These are phyloP conservation scores for Leptodermis oblonga DNA, from an alignment of 257 asterid genomes.

Conservation along the genomic window DNA sequence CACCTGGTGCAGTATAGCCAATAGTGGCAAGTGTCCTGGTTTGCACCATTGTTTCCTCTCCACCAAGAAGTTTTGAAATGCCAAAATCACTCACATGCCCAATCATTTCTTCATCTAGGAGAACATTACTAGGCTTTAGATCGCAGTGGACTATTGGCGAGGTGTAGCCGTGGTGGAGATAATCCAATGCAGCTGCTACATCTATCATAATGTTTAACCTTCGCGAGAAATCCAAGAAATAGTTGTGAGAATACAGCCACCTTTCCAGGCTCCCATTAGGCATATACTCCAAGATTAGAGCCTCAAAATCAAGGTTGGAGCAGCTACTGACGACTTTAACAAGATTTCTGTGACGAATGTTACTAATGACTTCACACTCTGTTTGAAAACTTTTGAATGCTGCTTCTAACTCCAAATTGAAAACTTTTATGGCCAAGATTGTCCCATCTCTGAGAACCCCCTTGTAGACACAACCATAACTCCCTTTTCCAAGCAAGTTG, in stretches of 20 bases:
- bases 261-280: conserved; percentile 4
- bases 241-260: conserved; percentile 11
- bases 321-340: conserved; percentile 9
- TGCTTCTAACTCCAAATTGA: background rate
- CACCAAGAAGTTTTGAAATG: background rate
- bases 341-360: background rate
- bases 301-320: conserved; percentile 7
- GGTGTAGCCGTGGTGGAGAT: background rate
- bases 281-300: conserved; percentile 9
- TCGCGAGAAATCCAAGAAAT: background rate
- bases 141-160: conserved; percentile 8
- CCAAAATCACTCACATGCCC: conserved; percentile 8
- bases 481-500: background rate
- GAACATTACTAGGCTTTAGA: conserved; percentile 4
- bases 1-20: conserved; percentile 14
- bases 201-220: background rate
- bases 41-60: background rate
- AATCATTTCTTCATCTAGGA: background rate
- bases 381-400: conserved; percentile 4
- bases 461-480: background rate
- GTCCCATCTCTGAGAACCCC: background rate
- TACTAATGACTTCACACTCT: conserved; percentile 4
- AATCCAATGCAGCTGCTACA: background rate
- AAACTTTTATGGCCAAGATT: background rate
- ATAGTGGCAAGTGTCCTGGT: background rate